Conservation (phyloP, 169 alveolate genomes). For the Babesia sp. region DNA sequence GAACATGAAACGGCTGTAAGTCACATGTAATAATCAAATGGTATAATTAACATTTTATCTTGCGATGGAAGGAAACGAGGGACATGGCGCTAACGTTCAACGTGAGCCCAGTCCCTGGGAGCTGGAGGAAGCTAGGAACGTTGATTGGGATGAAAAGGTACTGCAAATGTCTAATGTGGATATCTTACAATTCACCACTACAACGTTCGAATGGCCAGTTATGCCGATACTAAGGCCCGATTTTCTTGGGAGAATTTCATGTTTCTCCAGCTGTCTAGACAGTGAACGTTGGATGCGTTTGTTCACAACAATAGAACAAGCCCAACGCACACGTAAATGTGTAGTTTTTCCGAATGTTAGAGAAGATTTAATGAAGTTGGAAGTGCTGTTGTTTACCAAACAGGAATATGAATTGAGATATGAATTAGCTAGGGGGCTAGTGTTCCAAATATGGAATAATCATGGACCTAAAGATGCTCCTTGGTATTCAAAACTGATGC, state of each 20-base stretch:
- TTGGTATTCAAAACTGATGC: conserved; percentile 31
- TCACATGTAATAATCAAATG: no score
- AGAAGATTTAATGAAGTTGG: conserved; percentile 25
- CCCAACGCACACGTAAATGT: background rate
- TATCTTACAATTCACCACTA: background rate
- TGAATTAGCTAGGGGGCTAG: conserved; percentile 21
- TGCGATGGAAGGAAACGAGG: no score
- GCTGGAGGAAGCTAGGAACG: conserved; percentile 6
- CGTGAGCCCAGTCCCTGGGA: no score
- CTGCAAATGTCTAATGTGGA: background rate
- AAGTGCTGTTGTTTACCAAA: conserved; percentile 17
- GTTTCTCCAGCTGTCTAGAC: background rate
- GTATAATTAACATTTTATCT: no score
- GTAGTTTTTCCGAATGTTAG: conserved; percentile 2
- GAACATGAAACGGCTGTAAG: no score
- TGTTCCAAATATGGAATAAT: conserved; percentile 2
- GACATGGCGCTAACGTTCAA: no score
- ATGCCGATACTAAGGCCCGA: conserved; percentile 2
- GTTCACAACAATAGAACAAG: background rate
- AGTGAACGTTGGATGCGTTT: conserved; percentile 28
- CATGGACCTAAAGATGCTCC: conserved; percentile 21
- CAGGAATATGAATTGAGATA: background rate
- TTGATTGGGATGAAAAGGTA: conserved; percentile 5
- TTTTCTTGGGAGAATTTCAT: background rate
- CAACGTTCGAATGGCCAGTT: background rate